Evolutionary conservation across 140 eudicot genomes (phyloP).

Genomic region (Bidens hawaiensis): DNA sequence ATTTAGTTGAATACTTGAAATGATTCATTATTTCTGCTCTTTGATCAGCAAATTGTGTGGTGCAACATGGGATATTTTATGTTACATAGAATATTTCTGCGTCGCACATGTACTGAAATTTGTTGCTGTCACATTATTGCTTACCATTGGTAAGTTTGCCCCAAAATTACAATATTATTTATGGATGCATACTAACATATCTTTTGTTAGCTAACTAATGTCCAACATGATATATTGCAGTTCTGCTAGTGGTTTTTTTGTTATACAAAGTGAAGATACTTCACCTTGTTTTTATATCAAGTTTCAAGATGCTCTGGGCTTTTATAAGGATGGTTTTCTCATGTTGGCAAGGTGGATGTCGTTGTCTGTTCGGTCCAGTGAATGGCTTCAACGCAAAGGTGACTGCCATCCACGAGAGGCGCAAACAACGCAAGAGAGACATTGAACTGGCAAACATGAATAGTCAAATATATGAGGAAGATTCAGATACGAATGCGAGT

Average conservation of each 20-base stretch:
- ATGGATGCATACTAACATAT: too few species aligned
- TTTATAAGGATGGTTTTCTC: constrained; percentile 4
- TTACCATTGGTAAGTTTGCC: constrained; percentile 58
- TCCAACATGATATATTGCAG: too few species aligned
- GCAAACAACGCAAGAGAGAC: constrained; percentile 18
- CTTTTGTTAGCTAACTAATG: neutral
- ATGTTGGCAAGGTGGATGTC: constrained; percentile 14
- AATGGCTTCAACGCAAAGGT: neutral
- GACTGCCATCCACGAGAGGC: neutral
- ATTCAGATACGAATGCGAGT: constrained; percentile 12
- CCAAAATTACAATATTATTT: neutral
- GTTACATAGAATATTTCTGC: constrained; percentile 76
- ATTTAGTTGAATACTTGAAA: too few species aligned
- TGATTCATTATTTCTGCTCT: too few species aligned
- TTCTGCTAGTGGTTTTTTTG: constrained; percentile 25
- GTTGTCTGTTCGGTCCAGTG: too few species aligned
- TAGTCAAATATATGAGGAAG: neutral
- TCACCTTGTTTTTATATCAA: constrained; percentile 22
- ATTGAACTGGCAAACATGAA: constrained; percentile 26
- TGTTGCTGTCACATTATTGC: constrained; percentile 35
- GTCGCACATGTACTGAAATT: constrained; percentile 53
- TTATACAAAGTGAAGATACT: constrained; percentile 23
- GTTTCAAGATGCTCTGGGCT: constrained; percentile 9
- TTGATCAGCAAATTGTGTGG: constrained; percentile 51
- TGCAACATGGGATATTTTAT: constrained; percentile 64